Conservation (phyloP, 257 asterid species). For the Penstemon newberryi region DNA sequence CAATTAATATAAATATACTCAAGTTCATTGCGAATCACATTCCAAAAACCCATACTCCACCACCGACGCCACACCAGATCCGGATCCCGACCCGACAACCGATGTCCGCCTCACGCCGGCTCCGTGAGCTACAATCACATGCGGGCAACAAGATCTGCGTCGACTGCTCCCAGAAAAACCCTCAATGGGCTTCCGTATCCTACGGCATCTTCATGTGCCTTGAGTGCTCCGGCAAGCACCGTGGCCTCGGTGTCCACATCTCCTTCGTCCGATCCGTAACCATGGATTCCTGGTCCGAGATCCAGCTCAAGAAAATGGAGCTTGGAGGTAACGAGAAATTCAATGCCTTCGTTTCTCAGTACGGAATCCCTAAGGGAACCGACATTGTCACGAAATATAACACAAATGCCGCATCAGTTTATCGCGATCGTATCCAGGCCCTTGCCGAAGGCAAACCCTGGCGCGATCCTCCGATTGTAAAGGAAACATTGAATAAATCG, state of each 20-base stretch:
- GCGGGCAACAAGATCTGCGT: neutral
- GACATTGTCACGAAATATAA: slow-evolving; percentile 82
- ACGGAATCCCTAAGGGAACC: slow-evolving; percentile 74
- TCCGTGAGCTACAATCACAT: neutral
- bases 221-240: slow-evolving; percentile 96
- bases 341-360: slow-evolving; percentile 53
- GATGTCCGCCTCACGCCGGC: neutral
- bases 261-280: slow-evolving; percentile 97
- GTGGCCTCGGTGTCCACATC: slow-evolving; percentile 95
- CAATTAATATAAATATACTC: too few species aligned
- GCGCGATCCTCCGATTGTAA: slow-evolving; percentile 83
- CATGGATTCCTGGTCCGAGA: slow-evolving; percentile 98
- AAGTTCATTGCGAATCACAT: too few species aligned
- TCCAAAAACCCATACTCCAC: too few species aligned
- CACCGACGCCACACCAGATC: too few species aligned
- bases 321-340: slow-evolving; percentile 77
- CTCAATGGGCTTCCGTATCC: slow-evolving; percentile 97
- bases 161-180: slow-evolving; percentile 75
- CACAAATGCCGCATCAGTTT: slow-evolving; percentile 72
- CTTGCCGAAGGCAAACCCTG: slow-evolving; percentile 88
- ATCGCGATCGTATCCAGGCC: slow-evolving; percentile 82
- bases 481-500: slow-evolving; percentile 43
- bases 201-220: slow-evolving; percentile 91
- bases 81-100: neutral
- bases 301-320: slow-evolving; percentile 91